Base-by-base conservation (phyloP, 2,329 filamentous ascomycete genomes). In the Arthrobotrys entomopaga region DNA sequence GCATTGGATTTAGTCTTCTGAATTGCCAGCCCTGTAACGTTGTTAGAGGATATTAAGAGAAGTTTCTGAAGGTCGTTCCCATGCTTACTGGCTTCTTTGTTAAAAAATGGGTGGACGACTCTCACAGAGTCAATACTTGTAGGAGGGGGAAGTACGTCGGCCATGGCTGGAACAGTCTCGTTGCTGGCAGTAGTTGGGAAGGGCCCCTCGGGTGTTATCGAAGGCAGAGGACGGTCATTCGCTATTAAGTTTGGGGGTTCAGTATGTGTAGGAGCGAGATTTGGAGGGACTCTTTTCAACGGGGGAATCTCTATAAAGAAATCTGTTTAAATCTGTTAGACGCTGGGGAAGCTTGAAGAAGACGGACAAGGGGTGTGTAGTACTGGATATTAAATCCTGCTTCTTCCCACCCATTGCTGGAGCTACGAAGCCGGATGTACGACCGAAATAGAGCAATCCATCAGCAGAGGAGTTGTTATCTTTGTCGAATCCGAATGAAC, bases 401-500 rank as follows among this genome's bases (percentile, higher is more conserved):
- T 66, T 67, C 63, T 74, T 74, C 57, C 63, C 63, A 52, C 70
- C 70, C 70, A 74, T 74, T 66, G 63, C 63, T 63, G 50, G 63
- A 74, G 69, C 61, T 74, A 59, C 63, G 34, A 50, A 61, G 70
- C 57, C 58, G 57, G 49, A 56, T 26, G 16, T 34, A 67, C 29
- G 43, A 22, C 40, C 20, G 13, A 24, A 20, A 43, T 26, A 26
- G 50, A 54, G 59, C 19, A 38, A 49, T 64, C 70, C 63, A 67
- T 74, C 57, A 67, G 63, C 61, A 24, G 56, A 56, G 29, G 29
- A 10, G 48, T 19, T n/a, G 13, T 58, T 2, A 1, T 34, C 29
- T 34, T 8, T 34, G 6, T 34, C 10, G 29, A 2, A 20, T 46
- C n/a, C 7, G 6, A 3, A 46, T n/a, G 7, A 5, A 46, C 42